phyloP scores from a whole-genome alignment of 208 protist genomes.

The Leishmania tarentolae region DNA sequence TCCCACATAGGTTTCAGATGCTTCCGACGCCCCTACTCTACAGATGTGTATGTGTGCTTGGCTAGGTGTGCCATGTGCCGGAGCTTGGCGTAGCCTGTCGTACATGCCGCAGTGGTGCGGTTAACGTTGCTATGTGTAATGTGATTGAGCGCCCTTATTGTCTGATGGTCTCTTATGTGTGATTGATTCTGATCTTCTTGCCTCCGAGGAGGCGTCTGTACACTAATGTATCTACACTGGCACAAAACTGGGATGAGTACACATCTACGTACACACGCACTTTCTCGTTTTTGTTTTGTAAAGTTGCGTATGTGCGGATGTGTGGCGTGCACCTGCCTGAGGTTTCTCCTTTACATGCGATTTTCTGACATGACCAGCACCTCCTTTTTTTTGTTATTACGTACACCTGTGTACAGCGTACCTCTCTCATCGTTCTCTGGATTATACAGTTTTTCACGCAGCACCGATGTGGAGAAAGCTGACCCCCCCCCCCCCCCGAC shows the following conservation, averaged over 20 bases:
- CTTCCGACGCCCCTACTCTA: neutral
- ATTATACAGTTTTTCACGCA: neutral
- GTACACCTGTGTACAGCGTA: neutral
- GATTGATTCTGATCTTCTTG: neutral
- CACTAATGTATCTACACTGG: neutral
- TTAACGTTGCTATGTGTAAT: neutral
- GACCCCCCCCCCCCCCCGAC: neutral
- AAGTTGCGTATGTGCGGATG: neutral
- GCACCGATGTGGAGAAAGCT: neutral
- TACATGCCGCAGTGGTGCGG: slow-evolving; percentile 4
- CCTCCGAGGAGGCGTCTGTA: neutral
- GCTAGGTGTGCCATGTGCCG: neutral
- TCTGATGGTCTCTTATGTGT: neutral
- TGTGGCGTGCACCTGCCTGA: neutral
- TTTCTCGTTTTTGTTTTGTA: neutral
- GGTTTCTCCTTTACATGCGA: neutral
- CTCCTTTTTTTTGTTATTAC: neutral
- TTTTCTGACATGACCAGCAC: neutral
- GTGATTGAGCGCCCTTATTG: neutral
- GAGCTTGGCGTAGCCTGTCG: neutral
- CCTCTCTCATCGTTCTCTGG: neutral
- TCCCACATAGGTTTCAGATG: slow-evolving; percentile 6
- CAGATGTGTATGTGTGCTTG: neutral
- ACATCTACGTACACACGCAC: neutral
- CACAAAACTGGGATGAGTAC: neutral